phyloP scores from a whole-genome alignment of 306 rosid species.

The Myrica gale region DNA sequence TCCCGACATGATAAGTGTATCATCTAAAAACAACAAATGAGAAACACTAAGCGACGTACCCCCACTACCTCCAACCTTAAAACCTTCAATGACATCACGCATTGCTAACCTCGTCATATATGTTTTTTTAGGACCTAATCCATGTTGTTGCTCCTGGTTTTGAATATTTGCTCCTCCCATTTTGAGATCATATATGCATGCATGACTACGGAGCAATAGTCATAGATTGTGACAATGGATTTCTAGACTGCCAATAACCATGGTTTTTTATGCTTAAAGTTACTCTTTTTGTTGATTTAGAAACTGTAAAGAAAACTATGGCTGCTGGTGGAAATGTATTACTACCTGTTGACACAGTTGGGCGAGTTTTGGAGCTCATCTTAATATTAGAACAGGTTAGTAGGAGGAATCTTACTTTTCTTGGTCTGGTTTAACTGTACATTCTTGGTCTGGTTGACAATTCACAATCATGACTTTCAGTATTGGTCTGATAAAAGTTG shows the following conservation, averaged over 20 bases:
- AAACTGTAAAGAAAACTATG: constrained; percentile 76
- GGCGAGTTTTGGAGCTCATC: constrained; percentile 85
- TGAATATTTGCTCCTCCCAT: background rate
- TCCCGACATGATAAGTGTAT: too few relatives aligned
- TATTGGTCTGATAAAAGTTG: too few relatives aligned
- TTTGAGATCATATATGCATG: background rate
- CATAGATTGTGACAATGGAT: background rate
- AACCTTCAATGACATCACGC: too few relatives aligned
- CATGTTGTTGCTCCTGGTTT: background rate
- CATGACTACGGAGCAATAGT: background rate
- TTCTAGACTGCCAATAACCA: background rate
- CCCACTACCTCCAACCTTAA: too few relatives aligned
- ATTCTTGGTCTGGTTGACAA: background rate
- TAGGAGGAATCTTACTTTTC: constrained; percentile 23
- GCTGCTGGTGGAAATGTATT: constrained; percentile 83
- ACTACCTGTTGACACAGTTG: constrained; percentile 86
- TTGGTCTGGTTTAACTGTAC: background rate
- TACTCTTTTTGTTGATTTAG: constrained; percentile 37
- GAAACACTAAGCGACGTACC: too few relatives aligned
- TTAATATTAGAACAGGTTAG: constrained; percentile 83
- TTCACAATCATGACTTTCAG: too few relatives aligned
- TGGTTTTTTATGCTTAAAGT: background rate
- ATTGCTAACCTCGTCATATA: too few relatives aligned
- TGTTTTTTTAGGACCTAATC: background rate
- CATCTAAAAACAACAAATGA: too few relatives aligned